Evolutionary conservation across 208 protist genomes (phyloP).

Genomic region (Crithidia brevicula): DNA sequence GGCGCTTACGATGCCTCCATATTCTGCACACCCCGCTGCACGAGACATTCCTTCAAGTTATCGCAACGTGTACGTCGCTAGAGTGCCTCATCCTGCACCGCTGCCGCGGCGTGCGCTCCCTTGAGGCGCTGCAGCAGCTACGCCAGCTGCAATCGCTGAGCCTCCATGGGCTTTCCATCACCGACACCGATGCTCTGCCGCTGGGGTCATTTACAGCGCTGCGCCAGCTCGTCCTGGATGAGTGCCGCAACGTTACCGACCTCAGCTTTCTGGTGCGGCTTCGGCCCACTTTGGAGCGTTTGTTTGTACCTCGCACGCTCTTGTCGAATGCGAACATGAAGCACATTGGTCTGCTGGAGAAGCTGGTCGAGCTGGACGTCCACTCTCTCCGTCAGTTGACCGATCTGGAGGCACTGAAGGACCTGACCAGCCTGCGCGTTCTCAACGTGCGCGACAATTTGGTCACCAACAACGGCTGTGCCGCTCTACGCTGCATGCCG

Average conservation of each 20-base stretch:
- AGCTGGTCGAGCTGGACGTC: conserved; percentile 64
- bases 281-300: conserved; percentile 30
- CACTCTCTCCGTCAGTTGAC: conserved; percentile 59
- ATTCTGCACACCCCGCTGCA: conserved; percentile 60
- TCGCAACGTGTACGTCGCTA: conserved; percentile 50
- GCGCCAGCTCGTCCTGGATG: conserved; percentile 62
- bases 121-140: conserved; percentile 56
- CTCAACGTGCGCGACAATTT: conserved; percentile 63
- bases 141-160: conserved; percentile 45
- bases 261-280: conserved; percentile 56
- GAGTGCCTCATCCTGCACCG: conserved; percentile 74
- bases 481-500: conserved; percentile 22
- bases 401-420: conserved; percentile 38
- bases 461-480: conserved; percentile 37
- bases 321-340: conserved; percentile 59
- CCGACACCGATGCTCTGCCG: conserved; percentile 47
- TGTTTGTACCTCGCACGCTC: conserved; percentile 56
- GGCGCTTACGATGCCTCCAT: conserved; percentile 64
- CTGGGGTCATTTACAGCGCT: conserved; percentile 49
- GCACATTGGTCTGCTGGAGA: conserved; percentile 39
- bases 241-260: conserved; percentile 65
- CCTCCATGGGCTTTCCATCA: conserved; percentile 57
- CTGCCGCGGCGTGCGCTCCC: conserved; percentile 53
- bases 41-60: conserved; percentile 50
- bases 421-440: conserved; percentile 47